Evolutionary conservation across 768 basidiomycete genomes (phyloP), one percentile per base, ranked within the genome.

Genomic region (Amylocystis lapponica): DNA sequence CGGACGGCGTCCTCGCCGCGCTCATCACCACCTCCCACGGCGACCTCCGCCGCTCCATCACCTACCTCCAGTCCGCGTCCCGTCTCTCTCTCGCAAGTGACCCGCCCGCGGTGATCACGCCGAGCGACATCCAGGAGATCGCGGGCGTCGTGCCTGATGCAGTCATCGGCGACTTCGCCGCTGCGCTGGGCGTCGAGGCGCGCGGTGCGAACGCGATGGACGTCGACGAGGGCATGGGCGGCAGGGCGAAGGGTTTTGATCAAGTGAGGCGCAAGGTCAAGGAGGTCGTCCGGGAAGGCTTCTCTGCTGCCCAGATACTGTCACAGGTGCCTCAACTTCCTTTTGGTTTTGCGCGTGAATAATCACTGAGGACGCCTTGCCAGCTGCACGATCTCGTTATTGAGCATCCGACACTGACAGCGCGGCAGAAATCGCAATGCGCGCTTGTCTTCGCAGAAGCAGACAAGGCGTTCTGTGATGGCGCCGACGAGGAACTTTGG

Each of bases 401-500:
- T 31, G 70, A 78, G n/a, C 83, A 97, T 62, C 86, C 86, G 4
- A 81, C 81, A 1, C 66, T 99, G 40, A 78, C 80, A 13, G 79
- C 85, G 17, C 76, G 80, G 20, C 85, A 89, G 47, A 98, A 98
- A 60, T 78, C 88, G 11, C 64, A 65, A 23, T 86, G 87, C 47
- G 88, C 86, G 3, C 69, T 96, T 16, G 79, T 79, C 3, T 83
- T 99, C 50, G 96, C 91, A 3, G 92, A 96, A 61, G 91, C 90
- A 21, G 96, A 99, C 66, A 98, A 98, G 62, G 90, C 89, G 0
- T 67, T 99, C 19, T 90, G 87, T 52, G 95, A 98, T 50, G 96
- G 96, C 1, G 93, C 89, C 13, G 96, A 99, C 56, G 96, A 99
- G 63, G 96, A 97, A 61, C 67, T 99, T 19, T 96, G 95, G 83